Base-by-base conservation (phyloP, 805 yeast genomes). In the Geotrichum ghanense region DNA sequence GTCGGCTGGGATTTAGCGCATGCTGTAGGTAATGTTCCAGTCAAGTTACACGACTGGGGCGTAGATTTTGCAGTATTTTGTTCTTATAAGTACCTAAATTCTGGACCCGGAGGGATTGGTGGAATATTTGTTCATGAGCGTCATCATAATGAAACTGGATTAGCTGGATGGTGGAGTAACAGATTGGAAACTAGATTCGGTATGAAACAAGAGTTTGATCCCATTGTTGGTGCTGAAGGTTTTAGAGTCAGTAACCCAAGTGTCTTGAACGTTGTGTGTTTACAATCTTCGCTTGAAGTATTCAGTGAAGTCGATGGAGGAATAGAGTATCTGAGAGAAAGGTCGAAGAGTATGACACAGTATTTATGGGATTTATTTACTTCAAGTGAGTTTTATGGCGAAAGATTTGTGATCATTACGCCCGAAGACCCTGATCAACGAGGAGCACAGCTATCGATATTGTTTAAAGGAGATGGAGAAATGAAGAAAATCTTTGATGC, bases 91-190 rank as follows among this genome's bases (percentile, higher is more conserved):
- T 89, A 89, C 60, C 65, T 89, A 52, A 90, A 90, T 60, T 63
- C 95, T 2, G 97, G 97, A 0, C 96, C 97, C 0, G 97, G 97
- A 42, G 90, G 80, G 3, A 84, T 88, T 53, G 95, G 88, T 3
- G 95, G 96, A 1, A 72, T 86, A 20, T 89, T 77, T 56, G 81
- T 89, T 34, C 79, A 89, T 60, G 81, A 78, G 51, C 71, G 63
- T 50, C 56, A 56, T 9, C 56, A 57, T 17, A 49, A 53, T 37
- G 58, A 60, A 23, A 53, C 57, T 19, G 69, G 97, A 50, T 67
- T 86, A 44, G 95, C 95, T 0, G 97, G 97, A 0, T 89, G 97
- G 97, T 89, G 97, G 96, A 97, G 96, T 1, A 89, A 87, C 58
- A 78, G 82, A 54, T 68, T 81, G 0, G 55, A 56, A 1, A 76